Evolutionary conservation across 2,329 filamentous ascomycete genomes (phyloP).

Genomic region (Onygenales sp.): DNA sequence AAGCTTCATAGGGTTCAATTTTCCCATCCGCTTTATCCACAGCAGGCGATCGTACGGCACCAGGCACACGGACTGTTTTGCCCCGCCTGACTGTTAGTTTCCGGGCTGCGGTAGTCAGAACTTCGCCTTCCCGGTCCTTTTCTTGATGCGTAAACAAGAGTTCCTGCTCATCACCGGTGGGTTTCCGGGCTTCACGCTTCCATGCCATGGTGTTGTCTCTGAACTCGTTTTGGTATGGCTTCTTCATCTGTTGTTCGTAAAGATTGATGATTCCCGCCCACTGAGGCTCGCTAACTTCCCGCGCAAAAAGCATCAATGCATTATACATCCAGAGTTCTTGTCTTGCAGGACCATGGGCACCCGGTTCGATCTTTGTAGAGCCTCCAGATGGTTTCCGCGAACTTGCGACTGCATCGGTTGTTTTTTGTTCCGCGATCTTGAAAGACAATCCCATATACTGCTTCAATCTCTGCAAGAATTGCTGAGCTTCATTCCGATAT

Average conservation of each 20-base stretch:
- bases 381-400: constrained; percentile 28
- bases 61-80: constrained; percentile 53
- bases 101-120: constrained; percentile 63
- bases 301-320: constrained; percentile 75
- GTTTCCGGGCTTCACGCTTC: constrained; percentile 69
- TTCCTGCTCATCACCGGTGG: constrained; percentile 67
- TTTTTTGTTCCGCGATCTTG: constrained; percentile 62
- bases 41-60: constrained; percentile 34
- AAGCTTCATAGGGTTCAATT: constrained; percentile 69
- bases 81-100: constrained; percentile 92
- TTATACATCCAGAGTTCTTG: constrained; percentile 78
- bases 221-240: constrained; percentile 75
- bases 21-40: constrained; percentile 57
- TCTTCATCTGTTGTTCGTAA: constrained; percentile 68
- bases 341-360: constrained; percentile 62
- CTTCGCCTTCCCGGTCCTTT: constrained; percentile 62
- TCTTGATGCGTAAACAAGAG: constrained; percentile 85
- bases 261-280: constrained; percentile 73
- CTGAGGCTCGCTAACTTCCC: constrained; percentile 70
- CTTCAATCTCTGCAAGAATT: constrained; percentile 70
- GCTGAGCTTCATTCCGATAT: constrained; percentile 65
- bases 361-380: constrained; percentile 55
- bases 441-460: constrained; percentile 78
- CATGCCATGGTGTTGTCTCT: constrained; percentile 66
- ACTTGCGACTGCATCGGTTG: constrained; percentile 49